These are phyloP conservation scores for Akanthomyces lecanii DNA, from an alignment of 2,329 filamentous ascomycete genomes.

Conservation along the genomic window DNA sequence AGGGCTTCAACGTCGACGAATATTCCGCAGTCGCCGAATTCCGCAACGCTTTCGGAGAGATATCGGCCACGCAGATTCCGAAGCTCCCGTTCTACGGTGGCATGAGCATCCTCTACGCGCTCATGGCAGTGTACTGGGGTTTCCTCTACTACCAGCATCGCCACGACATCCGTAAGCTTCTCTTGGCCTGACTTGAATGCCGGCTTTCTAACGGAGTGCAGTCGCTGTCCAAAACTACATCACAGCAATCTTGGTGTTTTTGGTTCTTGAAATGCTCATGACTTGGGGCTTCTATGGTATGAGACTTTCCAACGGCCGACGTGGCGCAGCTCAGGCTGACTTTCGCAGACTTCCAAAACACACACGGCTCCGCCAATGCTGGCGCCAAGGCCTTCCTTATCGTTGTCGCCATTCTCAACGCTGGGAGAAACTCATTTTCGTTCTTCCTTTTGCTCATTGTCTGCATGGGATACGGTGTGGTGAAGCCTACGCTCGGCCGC, in stretches of 20 bases:
- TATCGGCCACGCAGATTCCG: slow-evolving; percentile 90
- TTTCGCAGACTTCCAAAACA: slow-evolving; percentile 77
- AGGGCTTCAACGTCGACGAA: slow-evolving; percentile 60
- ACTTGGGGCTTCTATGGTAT: slow-evolving; percentile 95
- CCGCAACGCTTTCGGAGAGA: slow-evolving; percentile 92
- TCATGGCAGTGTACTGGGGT: slow-evolving; percentile 80
- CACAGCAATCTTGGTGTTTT: slow-evolving; percentile 89
- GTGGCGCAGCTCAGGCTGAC: slow-evolving; percentile 31
- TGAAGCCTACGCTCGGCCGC: slow-evolving; percentile 85
- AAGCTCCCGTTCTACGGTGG: slow-evolving; percentile 97
- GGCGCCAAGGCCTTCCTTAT: slow-evolving; percentile 84
- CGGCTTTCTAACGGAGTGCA: slow-evolving; percentile 36
- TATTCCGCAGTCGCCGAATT: slow-evolving; percentile 86
- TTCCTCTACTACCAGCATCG: slow-evolving; percentile 95
- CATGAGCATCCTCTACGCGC: slow-evolving; percentile 86
- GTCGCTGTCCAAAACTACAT: slow-evolving; percentile 99
- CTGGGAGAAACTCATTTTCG: slow-evolving; percentile 92
- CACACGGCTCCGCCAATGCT: slow-evolving; percentile 66
- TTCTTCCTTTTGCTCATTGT: slow-evolving; percentile 98
- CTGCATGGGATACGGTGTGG: slow-evolving; percentile 98
- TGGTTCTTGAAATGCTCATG: slow-evolving; percentile 94
- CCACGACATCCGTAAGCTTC: slow-evolving; percentile 73
- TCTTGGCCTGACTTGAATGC: neutral
- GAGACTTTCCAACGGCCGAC: slow-evolving; percentile 21
- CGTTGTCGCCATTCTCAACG: slow-evolving; percentile 88